phyloP scores from a whole-genome alignment of 805 yeast species.

The Scheffersomyces stipitis region DNA sequence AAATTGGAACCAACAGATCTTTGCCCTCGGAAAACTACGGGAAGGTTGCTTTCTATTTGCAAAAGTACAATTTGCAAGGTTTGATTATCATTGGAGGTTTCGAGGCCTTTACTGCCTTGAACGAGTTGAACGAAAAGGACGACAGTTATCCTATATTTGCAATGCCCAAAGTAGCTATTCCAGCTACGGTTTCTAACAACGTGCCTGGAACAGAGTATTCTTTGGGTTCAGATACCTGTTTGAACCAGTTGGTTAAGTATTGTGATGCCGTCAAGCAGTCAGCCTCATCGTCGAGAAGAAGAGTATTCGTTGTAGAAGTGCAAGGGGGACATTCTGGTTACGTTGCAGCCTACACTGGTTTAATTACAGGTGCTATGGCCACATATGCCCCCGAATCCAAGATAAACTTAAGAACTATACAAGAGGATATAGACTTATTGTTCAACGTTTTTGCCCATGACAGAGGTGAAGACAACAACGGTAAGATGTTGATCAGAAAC shows the following conservation, averaged over 20 bases:
- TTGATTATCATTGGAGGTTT: slow-evolving; percentile 78
- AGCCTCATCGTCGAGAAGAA: slow-evolving; percentile 74
- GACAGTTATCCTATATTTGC: slow-evolving; percentile 65
- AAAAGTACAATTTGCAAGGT: slow-evolving; percentile 68
- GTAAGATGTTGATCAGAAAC: slow-evolving; percentile 67
- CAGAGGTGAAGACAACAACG: slow-evolving; percentile 64
- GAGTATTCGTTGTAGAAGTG: slow-evolving; percentile 78
- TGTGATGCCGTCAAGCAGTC: slow-evolving; percentile 80
- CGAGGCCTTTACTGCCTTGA: slow-evolving; percentile 72
- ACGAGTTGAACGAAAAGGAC: slow-evolving; percentile 63
- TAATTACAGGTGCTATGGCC: slow-evolving; percentile 72
- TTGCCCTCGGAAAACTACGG: slow-evolving; percentile 72
- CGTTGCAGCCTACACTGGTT: slow-evolving; percentile 66
- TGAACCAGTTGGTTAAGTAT: slow-evolving; percentile 66
- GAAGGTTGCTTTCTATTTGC: slow-evolving; percentile 68
- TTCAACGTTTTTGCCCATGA: slow-evolving; percentile 59
- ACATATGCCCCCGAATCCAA: slow-evolving; percentile 77
- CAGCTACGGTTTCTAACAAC: slow-evolving; percentile 78
- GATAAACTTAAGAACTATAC: slow-evolving; percentile 57
- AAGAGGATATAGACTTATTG: slow-evolving; percentile 63
- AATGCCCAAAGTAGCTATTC: slow-evolving; percentile 75
- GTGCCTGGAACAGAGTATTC: slow-evolving; percentile 84
- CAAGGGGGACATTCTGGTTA: slow-evolving; percentile 87
- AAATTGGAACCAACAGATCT: slow-evolving; percentile 75
- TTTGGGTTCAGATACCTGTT: slow-evolving; percentile 72